Conservation (phyloP, 768 basidiomycete species). For the Harrya chromipes region DNA sequence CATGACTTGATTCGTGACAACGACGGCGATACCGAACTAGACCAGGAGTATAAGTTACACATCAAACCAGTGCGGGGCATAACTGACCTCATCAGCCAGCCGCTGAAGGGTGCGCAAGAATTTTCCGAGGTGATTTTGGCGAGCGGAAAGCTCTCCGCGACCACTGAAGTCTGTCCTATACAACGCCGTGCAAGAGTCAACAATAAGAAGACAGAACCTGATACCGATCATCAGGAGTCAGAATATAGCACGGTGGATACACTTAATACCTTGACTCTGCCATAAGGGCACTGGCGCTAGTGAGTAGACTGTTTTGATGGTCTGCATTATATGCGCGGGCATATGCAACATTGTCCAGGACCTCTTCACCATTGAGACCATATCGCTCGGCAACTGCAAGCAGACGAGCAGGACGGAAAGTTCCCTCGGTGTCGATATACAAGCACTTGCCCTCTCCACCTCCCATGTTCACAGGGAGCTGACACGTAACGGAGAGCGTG, state of each 20-base stretch:
- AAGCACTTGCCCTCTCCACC: constrained; percentile 99
- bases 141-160: constrained; percentile 89
- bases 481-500: constrained; percentile 96
- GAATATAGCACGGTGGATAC: constrained; percentile 17
- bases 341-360: constrained; percentile 97
- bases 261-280: constrained; percentile 83
- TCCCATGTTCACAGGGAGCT: constrained; percentile 95
- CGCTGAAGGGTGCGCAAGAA: constrained; percentile 91
- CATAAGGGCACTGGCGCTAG: constrained; percentile 97
- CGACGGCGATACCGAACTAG: constrained; percentile 96
- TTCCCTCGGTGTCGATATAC: constrained; percentile 99
- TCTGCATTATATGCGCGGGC: constrained; percentile 98
- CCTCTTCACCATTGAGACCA: constrained; percentile 97
- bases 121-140: constrained; percentile 94
- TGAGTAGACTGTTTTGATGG: constrained; percentile 87
- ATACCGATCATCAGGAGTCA: constrained; percentile 7
- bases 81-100: constrained; percentile 88
- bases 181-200: constrained; percentile 93
- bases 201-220: constrained; percentile 94
- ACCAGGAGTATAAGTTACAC: constrained; percentile 7
- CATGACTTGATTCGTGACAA: constrained; percentile 98
- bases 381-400: constrained; percentile 93
- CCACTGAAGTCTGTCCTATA: constrained; percentile 97
- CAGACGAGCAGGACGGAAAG: constrained; percentile 94
- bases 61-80: constrained; percentile 1